Evolutionary conservation across 2,329 filamentous ascomycete genomes (phyloP), one percentile per base, ranked within the genome.

Genomic region (Fusarium haematococcum): DNA sequence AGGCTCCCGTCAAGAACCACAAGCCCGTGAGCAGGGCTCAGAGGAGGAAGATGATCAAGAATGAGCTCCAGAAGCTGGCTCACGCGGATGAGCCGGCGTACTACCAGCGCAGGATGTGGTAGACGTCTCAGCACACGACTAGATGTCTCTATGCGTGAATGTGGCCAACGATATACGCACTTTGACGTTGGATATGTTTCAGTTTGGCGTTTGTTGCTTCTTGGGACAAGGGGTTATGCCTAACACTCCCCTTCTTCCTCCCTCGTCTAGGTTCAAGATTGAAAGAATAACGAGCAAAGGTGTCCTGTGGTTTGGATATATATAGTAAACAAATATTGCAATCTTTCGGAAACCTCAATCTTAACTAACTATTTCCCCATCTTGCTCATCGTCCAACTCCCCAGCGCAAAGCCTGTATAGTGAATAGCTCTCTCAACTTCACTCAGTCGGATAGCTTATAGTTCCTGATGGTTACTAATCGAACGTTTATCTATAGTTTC

Each of bases 21-120:
- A 85, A 88, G 77, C 87, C 87, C 2, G 80, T 90, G 23, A 88
- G 84, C 66, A 82, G 83, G 65, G 88, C 86, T 0, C 87, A 90
- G 80, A 86, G 90, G 75, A 85, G 90, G 75, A 84, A 84, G 78
- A 83, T 86, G 74, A 92, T 91, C 77, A 90, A 89, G 78, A 86
- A 89, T 70, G 89, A 91, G 75, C 86, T 91, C 69, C 82, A 80
- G 79, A 84, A 81, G 71, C 77, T 88, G 65, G 83, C 87, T 8
- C 86, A 85, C 77, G 80, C 82, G 18, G 82, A 87, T 4, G 81
- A 82, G 79, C 87, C 83, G 16, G 82, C 85, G 27, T 88, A 87
- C 69, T 90, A 90, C 75, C 88, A 90, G 76, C 85, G 89, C 56
- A 82, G 90, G 58, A 81, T 90, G 71, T 90, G 87, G 84, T 91